Evolutionary conservation across 1,284 basidiomycete genomes (phyloP).

Genomic region (Ganoderma lingzhi): DNA sequence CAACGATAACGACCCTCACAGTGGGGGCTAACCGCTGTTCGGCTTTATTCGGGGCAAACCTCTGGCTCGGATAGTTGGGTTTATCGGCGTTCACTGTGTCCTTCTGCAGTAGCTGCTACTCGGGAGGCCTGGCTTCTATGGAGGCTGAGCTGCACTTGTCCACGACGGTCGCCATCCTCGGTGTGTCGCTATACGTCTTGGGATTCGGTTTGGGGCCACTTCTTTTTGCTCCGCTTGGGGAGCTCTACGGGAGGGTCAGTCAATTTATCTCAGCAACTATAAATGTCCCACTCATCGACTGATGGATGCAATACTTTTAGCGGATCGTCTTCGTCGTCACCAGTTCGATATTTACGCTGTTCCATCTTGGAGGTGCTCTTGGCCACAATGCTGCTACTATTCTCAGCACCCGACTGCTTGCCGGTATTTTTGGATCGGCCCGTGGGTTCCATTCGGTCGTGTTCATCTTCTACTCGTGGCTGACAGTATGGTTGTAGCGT

Average conservation of each 20-base stretch:
- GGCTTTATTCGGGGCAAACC: constrained; percentile 47
- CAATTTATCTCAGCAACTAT: too few species aligned
- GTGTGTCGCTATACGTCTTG: constrained; percentile 68
- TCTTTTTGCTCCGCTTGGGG: constrained; percentile 55
- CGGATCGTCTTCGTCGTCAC: constrained; percentile 65
- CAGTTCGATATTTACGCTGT: constrained; percentile 62
- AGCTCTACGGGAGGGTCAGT: constrained; percentile 53
- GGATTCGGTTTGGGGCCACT: constrained; percentile 56
- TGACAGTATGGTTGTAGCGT: constrained; percentile 43
- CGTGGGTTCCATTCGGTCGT: constrained; percentile 42
- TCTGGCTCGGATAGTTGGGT: constrained; percentile 37
- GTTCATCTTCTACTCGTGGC: not conserved
- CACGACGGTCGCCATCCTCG: constrained; percentile 62
- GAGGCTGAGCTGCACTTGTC: constrained; percentile 57
- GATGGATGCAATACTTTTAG: constrained; percentile 37
- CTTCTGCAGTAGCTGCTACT: constrained; percentile 67
- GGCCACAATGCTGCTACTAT: constrained; percentile 65
- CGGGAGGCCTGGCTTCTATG: constrained; percentile 60
- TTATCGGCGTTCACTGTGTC: constrained; percentile 64
- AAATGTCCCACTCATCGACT: not conserved
- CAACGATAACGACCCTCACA: not conserved
- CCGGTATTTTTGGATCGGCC: constrained; percentile 68
- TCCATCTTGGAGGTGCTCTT: constrained; percentile 72
- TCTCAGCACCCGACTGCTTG: constrained; percentile 65
- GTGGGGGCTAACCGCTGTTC: constrained; percentile 4